phyloP scores from a whole-genome alignment of 2,329 filamentous ascomycete species.

The Beauveria pseudobassiana region DNA sequence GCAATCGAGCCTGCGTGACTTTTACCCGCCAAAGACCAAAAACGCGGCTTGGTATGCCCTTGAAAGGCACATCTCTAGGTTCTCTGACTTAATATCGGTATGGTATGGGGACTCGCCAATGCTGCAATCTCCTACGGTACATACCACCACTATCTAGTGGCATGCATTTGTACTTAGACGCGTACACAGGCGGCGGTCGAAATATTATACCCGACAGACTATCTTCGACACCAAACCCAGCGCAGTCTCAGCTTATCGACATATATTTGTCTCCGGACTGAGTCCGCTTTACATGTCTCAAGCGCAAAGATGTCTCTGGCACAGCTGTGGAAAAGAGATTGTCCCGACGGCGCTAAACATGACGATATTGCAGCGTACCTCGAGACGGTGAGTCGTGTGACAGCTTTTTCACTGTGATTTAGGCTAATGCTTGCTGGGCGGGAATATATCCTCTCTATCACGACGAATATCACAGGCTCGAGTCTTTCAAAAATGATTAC shows the following conservation, averaged over 20 bases:
- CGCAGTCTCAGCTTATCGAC: background rate
- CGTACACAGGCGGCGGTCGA: background rate
- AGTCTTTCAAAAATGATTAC: background rate
- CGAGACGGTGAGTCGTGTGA: background rate
- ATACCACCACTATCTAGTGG: background rate
- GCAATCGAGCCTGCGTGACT: constrained; percentile 13
- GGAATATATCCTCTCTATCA: background rate
- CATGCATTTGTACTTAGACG: background rate
- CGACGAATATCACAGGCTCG: background rate
- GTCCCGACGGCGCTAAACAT: background rate
- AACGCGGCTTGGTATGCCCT: constrained; percentile 3
- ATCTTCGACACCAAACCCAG: background rate
- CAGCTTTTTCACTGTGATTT: too few relatives aligned
- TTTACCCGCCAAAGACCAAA: constrained; percentile 4
- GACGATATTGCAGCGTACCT: background rate
- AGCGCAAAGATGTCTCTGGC: background rate
- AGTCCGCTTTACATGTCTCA: background rate
- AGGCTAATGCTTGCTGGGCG: background rate
- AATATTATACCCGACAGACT: background rate
- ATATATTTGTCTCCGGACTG: background rate
- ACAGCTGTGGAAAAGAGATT: background rate
- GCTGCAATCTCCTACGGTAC: background rate
- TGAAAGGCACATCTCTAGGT: background rate
- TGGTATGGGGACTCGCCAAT: background rate
- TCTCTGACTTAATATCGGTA: background rate